Evolutionary conservation across 768 basidiomycete species (phyloP).

Genomic region (Boletus rubroflammeus): DNA sequence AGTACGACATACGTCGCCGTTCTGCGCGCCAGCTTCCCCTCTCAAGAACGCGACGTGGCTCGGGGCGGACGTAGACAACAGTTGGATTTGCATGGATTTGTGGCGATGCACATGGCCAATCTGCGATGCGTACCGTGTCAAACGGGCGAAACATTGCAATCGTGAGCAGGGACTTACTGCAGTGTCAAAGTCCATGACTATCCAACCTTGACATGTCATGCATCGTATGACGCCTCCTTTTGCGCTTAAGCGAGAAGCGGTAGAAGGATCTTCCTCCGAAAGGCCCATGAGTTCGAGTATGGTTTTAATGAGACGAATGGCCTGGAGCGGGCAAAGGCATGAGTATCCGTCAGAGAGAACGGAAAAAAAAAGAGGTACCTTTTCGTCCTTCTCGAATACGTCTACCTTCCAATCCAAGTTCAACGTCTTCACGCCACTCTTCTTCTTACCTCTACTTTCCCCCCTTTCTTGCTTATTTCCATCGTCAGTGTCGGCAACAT

Average conservation of each 20-base stretch:
- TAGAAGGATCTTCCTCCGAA: conserved; percentile 30
- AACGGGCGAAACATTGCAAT: no score
- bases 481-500: neutral
- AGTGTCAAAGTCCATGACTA: conserved; percentile 45
- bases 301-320: conserved; percentile 40
- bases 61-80: conserved; percentile 14
- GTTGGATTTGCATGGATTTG: conserved; percentile 42
- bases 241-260: conserved; percentile 16
- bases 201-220: conserved; percentile 44
- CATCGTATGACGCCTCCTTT: conserved; percentile 42
- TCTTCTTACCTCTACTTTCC: neutral
- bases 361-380: conserved; percentile 34
- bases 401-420: conserved; percentile 47
- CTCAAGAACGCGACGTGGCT: neutral
- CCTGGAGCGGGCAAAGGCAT: conserved; percentile 34
- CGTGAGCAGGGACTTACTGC: conserved; percentile 37
- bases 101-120: conserved; percentile 65
- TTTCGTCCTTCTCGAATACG: conserved; percentile 56
- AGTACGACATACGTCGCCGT: fast-evolving
- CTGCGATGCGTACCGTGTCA: conserved; percentile 32
- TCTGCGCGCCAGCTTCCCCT: no score
- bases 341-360: neutral
- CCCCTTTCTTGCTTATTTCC: conserved; percentile 21
- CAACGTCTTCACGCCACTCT: conserved; percentile 17
- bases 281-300: conserved; percentile 33